Conservation (phyloP, 2,329 filamentous ascomycete genomes). For the Ophiostoma ips region DNA sequence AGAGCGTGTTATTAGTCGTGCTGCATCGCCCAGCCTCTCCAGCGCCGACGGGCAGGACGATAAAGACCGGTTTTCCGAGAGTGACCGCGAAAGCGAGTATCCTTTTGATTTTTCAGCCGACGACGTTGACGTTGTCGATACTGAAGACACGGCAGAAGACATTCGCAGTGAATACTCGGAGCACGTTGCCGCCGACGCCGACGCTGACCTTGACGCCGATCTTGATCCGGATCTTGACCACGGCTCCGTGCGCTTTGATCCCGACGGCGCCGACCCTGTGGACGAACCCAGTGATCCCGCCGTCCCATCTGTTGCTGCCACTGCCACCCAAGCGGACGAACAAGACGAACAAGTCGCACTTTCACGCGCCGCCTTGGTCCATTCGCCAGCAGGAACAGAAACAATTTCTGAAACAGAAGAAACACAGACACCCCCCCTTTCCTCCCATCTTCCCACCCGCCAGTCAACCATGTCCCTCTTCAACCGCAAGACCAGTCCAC, state of each 20-base stretch:
- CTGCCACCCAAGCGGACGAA: not conserved
- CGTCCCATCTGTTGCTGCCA: not conserved
- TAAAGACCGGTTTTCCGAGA: too few species aligned
- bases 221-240: not conserved
- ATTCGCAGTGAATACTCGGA: not conserved
- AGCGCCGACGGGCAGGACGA: not conserved
- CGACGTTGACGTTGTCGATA: not conserved
- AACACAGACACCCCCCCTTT: slow-evolving; percentile 1
- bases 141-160: not conserved
- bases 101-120: not conserved
- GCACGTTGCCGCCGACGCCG: not conserved
- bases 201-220: not conserved
- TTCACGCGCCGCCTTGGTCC: too few species aligned
- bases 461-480: slow-evolving; percentile 32
- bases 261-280: not conserved
- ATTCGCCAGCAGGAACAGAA: slow-evolving; percentile 16
- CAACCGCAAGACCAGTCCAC: slow-evolving; percentile 35
- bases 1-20: not conserved
- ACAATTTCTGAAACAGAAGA: slow-evolving; percentile 1
- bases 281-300: not conserved
- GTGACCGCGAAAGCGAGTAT: not conserved
- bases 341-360: not conserved
- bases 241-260: not conserved
- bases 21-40: not conserved
- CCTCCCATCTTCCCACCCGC: not conserved